A percentile compares a stretch with the other conserved stretches of the same genome.
Evolutionary conservation across 2,329 filamentous ascomycete genomes (phyloP).

Genomic region (Moelleriella libera): DNA sequence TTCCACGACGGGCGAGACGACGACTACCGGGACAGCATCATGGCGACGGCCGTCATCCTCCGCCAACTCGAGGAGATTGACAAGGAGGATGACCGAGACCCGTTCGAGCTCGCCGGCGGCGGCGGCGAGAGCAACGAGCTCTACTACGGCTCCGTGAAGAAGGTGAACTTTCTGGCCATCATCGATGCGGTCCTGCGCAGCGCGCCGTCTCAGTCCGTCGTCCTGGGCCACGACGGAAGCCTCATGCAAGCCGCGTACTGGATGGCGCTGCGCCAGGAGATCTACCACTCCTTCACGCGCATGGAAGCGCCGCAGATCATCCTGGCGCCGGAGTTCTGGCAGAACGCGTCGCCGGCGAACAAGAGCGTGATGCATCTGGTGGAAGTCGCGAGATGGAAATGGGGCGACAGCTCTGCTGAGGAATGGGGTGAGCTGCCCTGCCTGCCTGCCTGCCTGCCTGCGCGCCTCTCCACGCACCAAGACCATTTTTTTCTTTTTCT

Average conservation of each 20-base stretch:
- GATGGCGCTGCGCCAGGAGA: constrained; percentile 26
- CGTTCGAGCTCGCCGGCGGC: background rate
- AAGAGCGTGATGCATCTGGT: constrained; percentile 26
- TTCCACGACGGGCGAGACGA: constrained; percentile 22
- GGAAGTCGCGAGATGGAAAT: constrained; percentile 25
- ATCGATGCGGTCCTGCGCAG: constrained; percentile 24
- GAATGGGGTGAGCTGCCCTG: constrained; percentile 20
- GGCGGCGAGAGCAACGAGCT: too few species aligned
- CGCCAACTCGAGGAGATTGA: constrained; percentile 27
- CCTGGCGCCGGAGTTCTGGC: constrained; percentile 18
- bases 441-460: too few species aligned
- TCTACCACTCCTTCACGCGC: constrained; percentile 25
- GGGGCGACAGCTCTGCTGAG: constrained; percentile 18
- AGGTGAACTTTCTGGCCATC: constrained; percentile 25
- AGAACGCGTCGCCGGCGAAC: constrained; percentile 21
- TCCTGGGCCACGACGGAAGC: constrained; percentile 17
- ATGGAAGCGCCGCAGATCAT: constrained; percentile 22
- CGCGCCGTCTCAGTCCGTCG: constrained; percentile 18
- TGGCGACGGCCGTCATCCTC: constrained; percentile 24
- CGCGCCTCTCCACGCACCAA: too few species aligned
- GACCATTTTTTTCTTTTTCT: too few species aligned
- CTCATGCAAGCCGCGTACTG: constrained; percentile 25
- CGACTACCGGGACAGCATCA: constrained; percentile 23
- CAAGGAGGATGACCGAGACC: constrained; percentile 16
- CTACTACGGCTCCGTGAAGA: constrained; percentile 2